Percentiles rank a stretch among this genome's conserved stretches.
phyloP scores from a whole-genome alignment of 768 basidiomycete genomes.

The Collybia sp. region DNA sequence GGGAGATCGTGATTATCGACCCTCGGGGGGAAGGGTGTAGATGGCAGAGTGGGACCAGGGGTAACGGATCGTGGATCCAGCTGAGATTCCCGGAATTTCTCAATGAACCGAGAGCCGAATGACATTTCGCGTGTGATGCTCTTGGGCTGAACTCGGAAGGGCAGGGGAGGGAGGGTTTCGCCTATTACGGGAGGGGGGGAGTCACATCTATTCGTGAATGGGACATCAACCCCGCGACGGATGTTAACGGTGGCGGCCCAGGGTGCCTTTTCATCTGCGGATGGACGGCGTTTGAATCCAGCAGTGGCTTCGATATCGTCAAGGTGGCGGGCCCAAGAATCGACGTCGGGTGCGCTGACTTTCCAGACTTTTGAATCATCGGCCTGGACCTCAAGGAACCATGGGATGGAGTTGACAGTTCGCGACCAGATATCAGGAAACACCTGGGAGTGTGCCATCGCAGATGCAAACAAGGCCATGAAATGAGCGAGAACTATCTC shows the following conservation, averaged over 20 bases:
- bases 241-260: conserved; percentile 43
- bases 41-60: conserved; percentile 10
- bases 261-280: conserved; percentile 28
- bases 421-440: conserved; percentile 49
- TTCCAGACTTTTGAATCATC: neutral
- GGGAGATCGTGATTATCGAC: conserved; percentile 48
- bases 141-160: conserved; percentile 23
- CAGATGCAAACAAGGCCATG: conserved; percentile 42
- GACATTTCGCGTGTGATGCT: conserved; percentile 7
- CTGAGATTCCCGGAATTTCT: conserved; percentile 31
- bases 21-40: conserved; percentile 32
- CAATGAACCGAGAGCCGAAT: conserved; percentile 35
- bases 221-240: conserved; percentile 54
- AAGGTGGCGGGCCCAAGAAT: conserved; percentile 8
- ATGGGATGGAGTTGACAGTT: conserved; percentile 47
- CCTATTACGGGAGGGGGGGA: conserved; percentile 6
- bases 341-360: conserved; percentile 1
- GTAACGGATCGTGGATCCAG: conserved; percentile 24
- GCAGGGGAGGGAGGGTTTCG: conserved; percentile 21
- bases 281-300: conserved; percentile 6
- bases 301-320: conserved; percentile 22
- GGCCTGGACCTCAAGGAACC: conserved; percentile 38
- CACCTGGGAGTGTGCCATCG: conserved; percentile 36
- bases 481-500: conserved; percentile 48
- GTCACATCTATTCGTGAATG: conserved; percentile 32